Percentiles rank a stretch among this genome's conserved stretches.
These are phyloP conservation scores for Avena sativa DNA, from an alignment of 176 grass and related monocot species.

Conservation along the genomic window DNA sequence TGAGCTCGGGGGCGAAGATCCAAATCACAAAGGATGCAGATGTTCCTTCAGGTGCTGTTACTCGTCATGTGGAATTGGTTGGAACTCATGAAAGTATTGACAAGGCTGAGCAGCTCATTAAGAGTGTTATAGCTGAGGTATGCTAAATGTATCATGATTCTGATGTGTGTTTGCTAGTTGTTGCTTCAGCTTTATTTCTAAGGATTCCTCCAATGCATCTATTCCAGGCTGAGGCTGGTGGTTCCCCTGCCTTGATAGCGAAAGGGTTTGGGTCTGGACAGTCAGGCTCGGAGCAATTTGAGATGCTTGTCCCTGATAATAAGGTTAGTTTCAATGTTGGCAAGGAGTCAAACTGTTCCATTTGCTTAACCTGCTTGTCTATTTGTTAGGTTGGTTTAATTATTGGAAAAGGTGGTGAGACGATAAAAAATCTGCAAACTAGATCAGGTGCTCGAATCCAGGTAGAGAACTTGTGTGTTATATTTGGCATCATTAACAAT, in stretches of 20 bases:
- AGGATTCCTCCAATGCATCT: constrained; percentile 3
- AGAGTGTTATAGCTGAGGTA: constrained; percentile 85
- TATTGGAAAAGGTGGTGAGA: constrained; percentile 72
- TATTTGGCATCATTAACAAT: constrained; percentile 35
- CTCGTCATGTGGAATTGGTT: constrained; percentile 79
- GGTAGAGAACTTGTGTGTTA: constrained; percentile 54
- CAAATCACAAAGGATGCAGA: constrained; percentile 91
- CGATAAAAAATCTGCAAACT: constrained; percentile 82
- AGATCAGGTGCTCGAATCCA: constrained; percentile 96
- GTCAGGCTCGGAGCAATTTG: constrained; percentile 75
- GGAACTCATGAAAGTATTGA: constrained; percentile 71
- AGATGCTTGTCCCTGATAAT: constrained; percentile 87
- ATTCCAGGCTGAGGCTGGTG: constrained; percentile 84
- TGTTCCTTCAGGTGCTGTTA: constrained; percentile 49
- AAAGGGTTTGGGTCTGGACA: constrained; percentile 78
- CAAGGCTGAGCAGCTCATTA: constrained; percentile 86
- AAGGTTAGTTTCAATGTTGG: constrained; percentile 58
- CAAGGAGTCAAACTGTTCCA: not conserved
- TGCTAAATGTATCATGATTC: not conserved
- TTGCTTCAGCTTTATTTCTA: not conserved
- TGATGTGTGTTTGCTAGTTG: not conserved
- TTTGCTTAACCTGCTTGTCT: constrained; percentile 22
- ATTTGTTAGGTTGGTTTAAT: constrained; percentile 77
- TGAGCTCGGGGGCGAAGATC: constrained; percentile 82
- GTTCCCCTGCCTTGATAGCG: constrained; percentile 84